These are phyloP conservation scores for Ilyonectria sp. DNA, from an alignment of 2,329 filamentous ascomycete species.

Conservation along the genomic window DNA sequence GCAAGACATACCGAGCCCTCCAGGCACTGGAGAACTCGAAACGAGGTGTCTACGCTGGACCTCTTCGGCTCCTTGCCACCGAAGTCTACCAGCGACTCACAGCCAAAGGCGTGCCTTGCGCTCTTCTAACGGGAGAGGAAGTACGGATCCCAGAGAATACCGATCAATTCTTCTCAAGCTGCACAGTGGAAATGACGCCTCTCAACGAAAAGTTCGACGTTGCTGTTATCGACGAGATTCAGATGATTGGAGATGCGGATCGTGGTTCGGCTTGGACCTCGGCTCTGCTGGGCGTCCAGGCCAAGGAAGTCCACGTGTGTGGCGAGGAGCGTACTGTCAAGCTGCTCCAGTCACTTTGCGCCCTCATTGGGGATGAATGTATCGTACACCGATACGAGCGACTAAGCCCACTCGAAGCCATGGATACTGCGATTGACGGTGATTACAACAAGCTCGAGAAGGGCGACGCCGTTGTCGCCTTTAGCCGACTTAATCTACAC, in stretches of 20 bases:
- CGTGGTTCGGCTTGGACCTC: conserved; percentile 97
- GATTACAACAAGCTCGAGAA: conserved; percentile 80
- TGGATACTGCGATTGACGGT: conserved; percentile 73
- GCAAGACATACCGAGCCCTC: conserved; percentile 96
- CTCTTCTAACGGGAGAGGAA: conserved; percentile 93
- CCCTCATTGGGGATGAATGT: conserved; percentile 85
- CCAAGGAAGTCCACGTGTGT: conserved; percentile 92
- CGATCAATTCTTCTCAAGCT: conserved; percentile 78
- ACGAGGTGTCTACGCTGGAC: conserved; percentile 90
- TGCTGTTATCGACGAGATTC: conserved; percentile 97
- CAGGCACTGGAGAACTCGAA: conserved; percentile 84
- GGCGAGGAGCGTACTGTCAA: conserved; percentile 89
- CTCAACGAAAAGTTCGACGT: conserved; percentile 79
- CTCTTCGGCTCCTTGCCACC: conserved; percentile 88
- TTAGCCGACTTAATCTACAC: conserved; percentile 88
- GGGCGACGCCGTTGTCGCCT: conserved; percentile 91
- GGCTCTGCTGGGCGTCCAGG: conserved; percentile 88
- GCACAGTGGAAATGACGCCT: conserved; percentile 91
- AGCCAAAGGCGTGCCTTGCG: conserved; percentile 82
- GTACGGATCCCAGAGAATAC: conserved; percentile 76
- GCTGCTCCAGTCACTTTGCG: conserved; percentile 83
- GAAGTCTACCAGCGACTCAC: conserved; percentile 93
- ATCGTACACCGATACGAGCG: conserved; percentile 87
- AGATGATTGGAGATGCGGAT: conserved; percentile 88
- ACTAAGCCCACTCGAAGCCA: conserved; percentile 82